phyloP scores from a whole-genome alignment of 768 basidiomycete genomes.

The Tylopilus intermedius region DNA sequence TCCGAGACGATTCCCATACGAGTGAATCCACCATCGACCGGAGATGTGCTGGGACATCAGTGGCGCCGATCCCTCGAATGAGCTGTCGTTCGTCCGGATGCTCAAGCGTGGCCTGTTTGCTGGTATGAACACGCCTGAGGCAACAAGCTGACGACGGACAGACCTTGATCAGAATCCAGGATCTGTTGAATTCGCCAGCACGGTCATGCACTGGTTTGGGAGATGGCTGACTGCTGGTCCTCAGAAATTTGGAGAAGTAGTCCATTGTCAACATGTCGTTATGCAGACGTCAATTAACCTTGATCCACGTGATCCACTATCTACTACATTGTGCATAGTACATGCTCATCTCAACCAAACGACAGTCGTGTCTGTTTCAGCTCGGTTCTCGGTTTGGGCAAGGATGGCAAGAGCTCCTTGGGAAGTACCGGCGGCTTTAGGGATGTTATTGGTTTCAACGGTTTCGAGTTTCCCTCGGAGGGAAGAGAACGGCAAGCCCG shows the following conservation, averaged over 20 bases:
- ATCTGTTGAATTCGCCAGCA: conserved; percentile 66
- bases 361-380: conserved; percentile 21
- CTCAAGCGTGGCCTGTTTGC: conserved; percentile 66
- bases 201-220: conserved; percentile 58
- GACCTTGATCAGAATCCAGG: conserved; percentile 75
- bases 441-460: conserved; percentile 28
- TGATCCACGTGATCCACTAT: conserved; percentile 13
- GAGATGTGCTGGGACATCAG: conserved; percentile 72
- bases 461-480: conserved; percentile 5
- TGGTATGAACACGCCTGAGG: conserved; percentile 3
- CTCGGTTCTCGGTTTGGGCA: conserved; percentile 3
- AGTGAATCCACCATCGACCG: conserved; percentile 80
- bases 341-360: conserved; percentile 9
- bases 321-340: background rate
- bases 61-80: conserved; percentile 71
- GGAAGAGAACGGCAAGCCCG: conserved; percentile 12
- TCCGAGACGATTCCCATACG: conserved; percentile 77
- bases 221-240: conserved; percentile 35
- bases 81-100: conserved; percentile 89
- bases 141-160: conserved; percentile 8
- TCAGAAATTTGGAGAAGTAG: conserved; percentile 81
- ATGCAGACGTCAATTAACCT: background rate
- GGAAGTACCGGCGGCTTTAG: conserved; percentile 27
- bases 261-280: conserved; percentile 47
- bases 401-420: conserved; percentile 19